Base-by-base conservation (phyloP, 495 filamentous ascomycete genomes). In the Neurospora cerealis region DNA sequence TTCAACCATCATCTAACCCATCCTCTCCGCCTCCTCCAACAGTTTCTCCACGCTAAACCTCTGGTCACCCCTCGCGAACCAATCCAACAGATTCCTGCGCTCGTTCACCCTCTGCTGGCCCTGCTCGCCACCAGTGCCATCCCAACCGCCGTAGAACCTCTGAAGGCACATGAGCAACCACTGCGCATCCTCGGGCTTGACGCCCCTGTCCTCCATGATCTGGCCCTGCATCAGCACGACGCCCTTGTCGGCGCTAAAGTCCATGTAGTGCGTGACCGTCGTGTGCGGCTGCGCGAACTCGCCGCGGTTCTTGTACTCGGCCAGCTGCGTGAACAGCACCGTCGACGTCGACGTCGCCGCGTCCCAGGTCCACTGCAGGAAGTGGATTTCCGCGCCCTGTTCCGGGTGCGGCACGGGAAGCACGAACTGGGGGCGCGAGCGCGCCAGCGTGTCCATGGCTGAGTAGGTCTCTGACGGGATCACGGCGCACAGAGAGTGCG, bases 91-190 rank as follows among this genome's bases (percentile, higher is more conserved):
- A 84, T 87, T 81, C 83, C 83, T 89, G 83, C 89, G 83, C 81
- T 82, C 82, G 72, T 75, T 80, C 32, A 78, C 80, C 76, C 81
- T 74, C 75, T 81, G 77, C 76, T 41, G 69, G 17, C 69, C 77
- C 21, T 69, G 84, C 2, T 86, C 87, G 17, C 91, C 93, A 0
- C 69, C 72, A 13, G 54, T 75, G n/a, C 76, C 83, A 38, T 81
- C 84, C 80, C 81, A 82, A 48, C 81, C 81, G 8, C 83, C 83
- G 80, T 98, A 99, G 81, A 98, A 99, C 82, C 93, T 91, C 87
- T 98, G 96, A 84, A 99, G 82, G 69, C 93, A 93, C 87, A 97
- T 93, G n/a, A 96, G 87, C 77, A 99, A 79, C 93, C 92, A 97
- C 80, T 88, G 89, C 36, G 92, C 94, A 79, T 98, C 91, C 19